Conservation (phyloP, 2,329 filamentous ascomycete species). For the Cercospora sp. region DNA sequence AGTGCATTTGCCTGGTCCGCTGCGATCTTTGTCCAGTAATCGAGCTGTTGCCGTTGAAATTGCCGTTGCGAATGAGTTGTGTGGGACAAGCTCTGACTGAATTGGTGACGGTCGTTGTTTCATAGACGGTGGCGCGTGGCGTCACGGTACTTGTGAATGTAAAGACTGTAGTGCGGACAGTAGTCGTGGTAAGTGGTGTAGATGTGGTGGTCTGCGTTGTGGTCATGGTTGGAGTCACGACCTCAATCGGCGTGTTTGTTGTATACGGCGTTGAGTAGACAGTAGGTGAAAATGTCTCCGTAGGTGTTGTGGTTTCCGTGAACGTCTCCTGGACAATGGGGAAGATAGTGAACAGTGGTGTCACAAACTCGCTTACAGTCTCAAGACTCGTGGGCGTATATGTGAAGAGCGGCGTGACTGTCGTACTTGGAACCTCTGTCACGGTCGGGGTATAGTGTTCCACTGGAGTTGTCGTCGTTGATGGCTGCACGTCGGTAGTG, state of each 20-base stretch:
- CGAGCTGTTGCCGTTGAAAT: not conserved
- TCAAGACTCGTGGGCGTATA: not conserved
- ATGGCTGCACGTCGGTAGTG: not conserved
- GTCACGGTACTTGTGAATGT: not conserved
- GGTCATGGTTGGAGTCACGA: not conserved
- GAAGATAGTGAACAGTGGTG: not conserved
- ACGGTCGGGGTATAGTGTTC: not conserved
- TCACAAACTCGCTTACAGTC: not conserved
- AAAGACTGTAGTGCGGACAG: not conserved
- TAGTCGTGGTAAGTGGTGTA: not conserved
- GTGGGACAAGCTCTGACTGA: not conserved
- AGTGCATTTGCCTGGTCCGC: not conserved
- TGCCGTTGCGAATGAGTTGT: not conserved
- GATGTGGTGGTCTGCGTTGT: not conserved
- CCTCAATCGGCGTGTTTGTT: not conserved
- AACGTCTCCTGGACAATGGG: not conserved
- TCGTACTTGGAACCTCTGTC: not conserved
- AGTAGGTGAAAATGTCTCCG: not conserved
- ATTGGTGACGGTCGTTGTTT: not conserved
- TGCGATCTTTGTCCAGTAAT: not conserved
- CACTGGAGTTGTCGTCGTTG: not conserved
- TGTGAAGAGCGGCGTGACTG: not conserved
- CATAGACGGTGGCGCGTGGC: not conserved
- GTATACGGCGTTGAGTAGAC: not conserved
- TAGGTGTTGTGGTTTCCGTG: not conserved